phyloP scores from a whole-genome alignment of 2,329 filamentous ascomycete genomes.

The Fusarium mundagurra region DNA sequence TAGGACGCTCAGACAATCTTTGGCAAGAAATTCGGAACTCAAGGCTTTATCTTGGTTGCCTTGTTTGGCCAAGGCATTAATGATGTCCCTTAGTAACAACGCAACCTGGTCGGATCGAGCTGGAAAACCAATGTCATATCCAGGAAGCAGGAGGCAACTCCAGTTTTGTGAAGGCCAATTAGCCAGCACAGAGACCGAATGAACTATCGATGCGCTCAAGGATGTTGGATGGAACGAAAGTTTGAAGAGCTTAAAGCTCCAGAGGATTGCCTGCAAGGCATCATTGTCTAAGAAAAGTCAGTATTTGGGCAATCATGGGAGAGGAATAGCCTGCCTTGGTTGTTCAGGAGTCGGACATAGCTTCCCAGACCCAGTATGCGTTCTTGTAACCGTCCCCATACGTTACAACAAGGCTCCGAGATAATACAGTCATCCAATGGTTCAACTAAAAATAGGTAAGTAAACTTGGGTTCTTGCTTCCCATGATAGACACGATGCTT shows the following conservation, averaged over 20 bases:
- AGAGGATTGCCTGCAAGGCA: not conserved
- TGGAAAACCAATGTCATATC: not conserved
- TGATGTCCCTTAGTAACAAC: fast-evolving
- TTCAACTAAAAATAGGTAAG: not conserved
- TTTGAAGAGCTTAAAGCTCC: fast-evolving
- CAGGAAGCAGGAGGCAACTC: fast-evolving
- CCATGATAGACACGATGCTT: fast-evolving
- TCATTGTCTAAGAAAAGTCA: fast-evolving
- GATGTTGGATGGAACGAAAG: fast-evolving
- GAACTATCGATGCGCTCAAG: not conserved
- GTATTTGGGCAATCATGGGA: not conserved
- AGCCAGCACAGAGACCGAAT: not conserved
- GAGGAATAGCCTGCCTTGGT: not conserved
- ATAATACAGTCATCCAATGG: too few relatives aligned
- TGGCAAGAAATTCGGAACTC: fast-evolving
- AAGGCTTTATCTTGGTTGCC: fast-evolving
- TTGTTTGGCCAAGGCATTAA: fast-evolving
- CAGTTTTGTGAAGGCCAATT: not conserved
- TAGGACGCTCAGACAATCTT: not conserved
- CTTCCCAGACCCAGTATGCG: too few relatives aligned
- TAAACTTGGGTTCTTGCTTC: not conserved
- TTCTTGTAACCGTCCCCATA: too few relatives aligned
- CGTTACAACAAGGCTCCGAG: too few relatives aligned
- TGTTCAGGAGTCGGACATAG: too few relatives aligned
- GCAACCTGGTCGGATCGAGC: not conserved